Evolutionary conservation across 768 basidiomycete species (phyloP).

Genomic region (Pleurotus pulmonarius): DNA sequence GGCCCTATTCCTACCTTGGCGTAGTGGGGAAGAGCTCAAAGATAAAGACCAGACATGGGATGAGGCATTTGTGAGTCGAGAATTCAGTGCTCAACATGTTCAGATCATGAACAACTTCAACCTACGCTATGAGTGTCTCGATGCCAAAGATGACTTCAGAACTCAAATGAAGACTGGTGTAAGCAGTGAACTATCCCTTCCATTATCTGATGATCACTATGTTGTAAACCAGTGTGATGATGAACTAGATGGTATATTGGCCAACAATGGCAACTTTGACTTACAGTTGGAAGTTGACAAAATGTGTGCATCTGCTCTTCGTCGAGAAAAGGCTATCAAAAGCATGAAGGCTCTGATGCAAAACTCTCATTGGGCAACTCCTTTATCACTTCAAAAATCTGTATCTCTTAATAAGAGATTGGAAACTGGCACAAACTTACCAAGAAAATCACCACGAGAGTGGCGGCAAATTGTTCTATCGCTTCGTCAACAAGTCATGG

Average conservation of each 20-base stretch:
- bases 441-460: background rate
- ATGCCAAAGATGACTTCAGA: slow-evolving; percentile 20
- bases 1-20: slow-evolving; percentile 28
- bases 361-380: background rate
- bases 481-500: too few relatives aligned
- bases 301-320: too few relatives aligned
- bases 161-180: slow-evolving; percentile 13
- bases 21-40: slow-evolving; percentile 23
- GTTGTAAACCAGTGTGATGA: too few relatives aligned
- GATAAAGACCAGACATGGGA: slow-evolving; percentile 14
- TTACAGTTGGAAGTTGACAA: too few relatives aligned
- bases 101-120: slow-evolving; percentile 21
- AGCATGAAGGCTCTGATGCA: slow-evolving; percentile 1
- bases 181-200: too few relatives aligned
- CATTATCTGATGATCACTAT: too few relatives aligned
- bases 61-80: slow-evolving; percentile 13
- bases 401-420: background rate
- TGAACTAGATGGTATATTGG: too few relatives aligned
- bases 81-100: slow-evolving; percentile 9
- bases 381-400: background rate
- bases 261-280: too few relatives aligned
- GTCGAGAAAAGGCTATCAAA: background rate
- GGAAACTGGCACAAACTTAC: too few relatives aligned
- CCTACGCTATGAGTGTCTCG: slow-evolving; percentile 21
- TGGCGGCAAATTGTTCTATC: slow-evolving; percentile 8